Percentiles rank a stretch among this genome's conserved stretches.
These are phyloP conservation scores for Magnusiomyces magnusii DNA, from an alignment of 1,139 yeast species.

Conservation along the genomic window DNA sequence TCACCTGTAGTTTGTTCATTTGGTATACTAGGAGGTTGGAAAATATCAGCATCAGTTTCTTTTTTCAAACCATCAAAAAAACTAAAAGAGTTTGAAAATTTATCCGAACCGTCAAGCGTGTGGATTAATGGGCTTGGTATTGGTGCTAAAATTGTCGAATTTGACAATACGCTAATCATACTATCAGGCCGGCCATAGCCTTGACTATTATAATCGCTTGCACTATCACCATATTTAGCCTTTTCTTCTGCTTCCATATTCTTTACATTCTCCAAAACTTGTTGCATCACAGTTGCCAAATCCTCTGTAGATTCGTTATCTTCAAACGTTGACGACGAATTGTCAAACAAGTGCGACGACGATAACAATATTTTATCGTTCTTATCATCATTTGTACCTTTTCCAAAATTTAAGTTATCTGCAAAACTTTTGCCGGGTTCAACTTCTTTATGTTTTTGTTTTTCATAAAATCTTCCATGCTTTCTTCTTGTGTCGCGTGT, in stretches of 20 bases:
- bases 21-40: neutral
- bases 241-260: neutral
- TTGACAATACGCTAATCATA: neutral
- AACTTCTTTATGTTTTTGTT: neutral
- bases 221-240: neutral
- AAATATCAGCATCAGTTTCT: neutral
- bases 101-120: neutral
- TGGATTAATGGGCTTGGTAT: neutral
- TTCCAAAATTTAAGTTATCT: neutral
- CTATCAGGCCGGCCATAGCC: neutral
- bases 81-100: neutral
- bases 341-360: too few species aligned
- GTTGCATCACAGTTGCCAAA: neutral
- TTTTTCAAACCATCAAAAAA: neutral
- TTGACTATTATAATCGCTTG: neutral
- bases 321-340: neutral
- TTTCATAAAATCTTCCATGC: too few species aligned
- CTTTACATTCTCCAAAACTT: neutral
- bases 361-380: too few species aligned
- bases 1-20: neutral
- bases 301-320: neutral
- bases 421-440: neutral
- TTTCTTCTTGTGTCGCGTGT: too few species aligned
- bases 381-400: too few species aligned
- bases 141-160: neutral